These are phyloP conservation scores for Populus deltoides DNA, from an alignment of 345 rosid genomes.

Conservation along the genomic window DNA sequence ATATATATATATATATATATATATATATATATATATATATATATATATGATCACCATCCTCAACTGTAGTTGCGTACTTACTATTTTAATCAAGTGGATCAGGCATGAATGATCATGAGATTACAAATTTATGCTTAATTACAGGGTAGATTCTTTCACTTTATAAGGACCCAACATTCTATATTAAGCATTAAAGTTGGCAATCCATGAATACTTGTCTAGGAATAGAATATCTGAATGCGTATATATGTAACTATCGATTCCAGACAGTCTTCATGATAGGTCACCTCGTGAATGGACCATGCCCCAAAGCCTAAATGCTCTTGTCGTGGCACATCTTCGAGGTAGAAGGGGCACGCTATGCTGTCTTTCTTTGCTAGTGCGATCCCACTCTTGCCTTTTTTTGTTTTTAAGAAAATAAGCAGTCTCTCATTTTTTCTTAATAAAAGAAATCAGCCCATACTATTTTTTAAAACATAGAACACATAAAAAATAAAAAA, in stretches of 20 bases:
- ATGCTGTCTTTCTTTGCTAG: too few species aligned
- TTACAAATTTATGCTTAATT: conserved; percentile 22
- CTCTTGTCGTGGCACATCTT: neutral
- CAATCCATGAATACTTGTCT: neutral
- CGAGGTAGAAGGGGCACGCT: neutral
- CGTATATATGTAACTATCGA: neutral
- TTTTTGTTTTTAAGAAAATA: too few species aligned
- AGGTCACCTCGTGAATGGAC: conserved; percentile 18
- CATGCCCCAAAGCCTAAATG: conserved; percentile 13
- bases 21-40: neutral
- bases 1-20: too few species aligned
- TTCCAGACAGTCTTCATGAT: conserved; percentile 5
- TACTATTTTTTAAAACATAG: too few species aligned
- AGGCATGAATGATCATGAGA: conserved; percentile 8
- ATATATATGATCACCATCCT: neutral
- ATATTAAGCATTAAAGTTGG: conserved; percentile 20
- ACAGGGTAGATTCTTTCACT: conserved; percentile 34
- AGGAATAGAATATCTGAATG: conserved; percentile 6
- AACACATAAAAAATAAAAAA: too few species aligned
- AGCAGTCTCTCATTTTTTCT: too few species aligned
- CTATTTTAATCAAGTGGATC: neutral
- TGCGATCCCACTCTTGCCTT: too few species aligned
- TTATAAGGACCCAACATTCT: conserved; percentile 20
- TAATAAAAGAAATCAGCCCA: too few species aligned
- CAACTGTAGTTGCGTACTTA: too few species aligned